phyloP scores from a whole-genome alignment of 768 basidiomycete genomes.

The Polyporus arcularius region DNA sequence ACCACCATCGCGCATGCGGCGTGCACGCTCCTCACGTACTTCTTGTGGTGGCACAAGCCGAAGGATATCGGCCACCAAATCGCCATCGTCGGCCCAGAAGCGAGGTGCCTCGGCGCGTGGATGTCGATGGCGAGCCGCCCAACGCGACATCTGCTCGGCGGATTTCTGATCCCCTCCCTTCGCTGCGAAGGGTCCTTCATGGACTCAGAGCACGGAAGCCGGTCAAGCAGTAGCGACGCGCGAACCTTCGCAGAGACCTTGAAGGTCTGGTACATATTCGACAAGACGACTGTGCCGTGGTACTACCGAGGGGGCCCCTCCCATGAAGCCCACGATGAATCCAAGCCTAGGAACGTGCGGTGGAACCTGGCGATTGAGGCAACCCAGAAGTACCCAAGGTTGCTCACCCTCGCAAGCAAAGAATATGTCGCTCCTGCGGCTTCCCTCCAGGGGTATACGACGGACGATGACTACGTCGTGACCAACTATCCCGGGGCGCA shows the following conservation, averaged over 20 bases:
- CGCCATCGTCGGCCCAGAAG: neutral
- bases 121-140: neutral
- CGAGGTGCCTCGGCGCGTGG: neutral
- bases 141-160: neutral
- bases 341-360: too few relatives aligned
- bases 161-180: neutral
- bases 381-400: too few relatives aligned
- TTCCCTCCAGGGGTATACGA: neutral
- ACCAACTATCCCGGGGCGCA: neutral
- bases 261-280: too few relatives aligned
- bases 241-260: neutral
- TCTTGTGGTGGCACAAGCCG: conserved; percentile 44
- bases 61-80: conserved; percentile 29
- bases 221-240: too few relatives aligned
- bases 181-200: neutral
- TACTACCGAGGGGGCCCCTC: too few relatives aligned
- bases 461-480: neutral
- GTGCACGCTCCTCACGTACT: conserved; percentile 34
- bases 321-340: too few relatives aligned
- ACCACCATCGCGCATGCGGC: conserved; percentile 36
- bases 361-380: too few relatives aligned
- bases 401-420: neutral
- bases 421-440: neutral
- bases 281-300: too few relatives aligned
- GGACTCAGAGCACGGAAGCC: neutral